phyloP scores from a whole-genome alignment of 441 rosid genomes.

The Mallotus repandus region DNA sequence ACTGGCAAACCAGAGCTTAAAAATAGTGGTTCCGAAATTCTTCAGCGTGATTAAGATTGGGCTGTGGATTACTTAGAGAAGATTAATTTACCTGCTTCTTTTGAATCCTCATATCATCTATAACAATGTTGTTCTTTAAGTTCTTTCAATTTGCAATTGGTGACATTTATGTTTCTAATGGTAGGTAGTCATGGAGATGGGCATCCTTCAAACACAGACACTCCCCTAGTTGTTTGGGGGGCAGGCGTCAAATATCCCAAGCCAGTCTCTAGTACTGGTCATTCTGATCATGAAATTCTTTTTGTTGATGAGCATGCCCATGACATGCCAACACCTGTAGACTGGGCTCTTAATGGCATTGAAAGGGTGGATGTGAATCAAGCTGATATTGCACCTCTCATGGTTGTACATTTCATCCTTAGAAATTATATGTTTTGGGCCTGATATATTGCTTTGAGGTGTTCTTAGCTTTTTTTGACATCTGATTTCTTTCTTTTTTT shows the following conservation, averaged over 20 bases:
- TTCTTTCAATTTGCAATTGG: background rate
- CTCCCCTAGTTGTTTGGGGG: conserved; percentile 98
- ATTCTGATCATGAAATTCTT: conserved; percentile 54
- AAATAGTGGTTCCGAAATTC: background rate
- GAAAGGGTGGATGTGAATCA: conserved; percentile 98
- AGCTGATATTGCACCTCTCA: conserved; percentile 95
- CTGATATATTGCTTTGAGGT: conserved; percentile 20
- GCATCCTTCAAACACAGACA: conserved; percentile 91
- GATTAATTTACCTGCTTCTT: background rate
- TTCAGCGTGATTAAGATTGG: conserved; percentile 12
- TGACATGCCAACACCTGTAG: conserved; percentile 79
- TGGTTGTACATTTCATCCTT: conserved; percentile 50
- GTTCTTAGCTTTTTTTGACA: conserved; percentile 15
- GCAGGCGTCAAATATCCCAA: conserved; percentile 81
- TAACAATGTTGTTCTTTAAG: conserved; percentile 6
- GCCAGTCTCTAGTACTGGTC: conserved; percentile 38
- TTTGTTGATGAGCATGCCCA: conserved; percentile 90
- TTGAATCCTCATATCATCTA: conserved; percentile 9
- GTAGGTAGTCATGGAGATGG: conserved; percentile 99
- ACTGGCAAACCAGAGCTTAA: background rate
- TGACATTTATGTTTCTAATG: conserved; percentile 25
- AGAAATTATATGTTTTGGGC: conserved; percentile 11
- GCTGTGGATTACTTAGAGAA: background rate
- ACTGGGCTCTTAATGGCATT: conserved; percentile 74
- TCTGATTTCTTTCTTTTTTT: conserved; percentile 16